A percentile compares a stretch with the other conserved stretches of the same genome.
These are phyloP conservation scores for Xylaria sp. DNA, from an alignment of 2,329 filamentous ascomycete species.

Conservation along the genomic window DNA sequence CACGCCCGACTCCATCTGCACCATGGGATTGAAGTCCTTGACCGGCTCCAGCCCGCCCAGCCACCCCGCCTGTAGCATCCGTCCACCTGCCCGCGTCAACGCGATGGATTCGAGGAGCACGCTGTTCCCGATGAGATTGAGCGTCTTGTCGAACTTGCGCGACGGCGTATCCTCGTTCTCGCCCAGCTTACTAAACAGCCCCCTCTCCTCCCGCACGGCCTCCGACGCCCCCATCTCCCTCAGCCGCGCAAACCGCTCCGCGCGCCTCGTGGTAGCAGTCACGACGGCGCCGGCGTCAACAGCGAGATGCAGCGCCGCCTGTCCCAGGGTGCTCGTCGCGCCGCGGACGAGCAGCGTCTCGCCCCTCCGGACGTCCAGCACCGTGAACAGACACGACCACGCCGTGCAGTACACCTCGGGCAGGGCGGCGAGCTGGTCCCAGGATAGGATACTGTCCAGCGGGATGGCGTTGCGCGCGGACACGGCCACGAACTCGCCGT, in stretches of 20 bases:
- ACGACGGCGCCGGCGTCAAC: constrained; percentile 44
- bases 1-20: constrained; percentile 52
- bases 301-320: constrained; percentile 43
- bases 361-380: constrained; percentile 43
- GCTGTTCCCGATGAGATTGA: constrained; percentile 48
- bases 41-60: constrained; percentile 49
- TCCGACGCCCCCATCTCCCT: constrained; percentile 20
- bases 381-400: constrained; percentile 47
- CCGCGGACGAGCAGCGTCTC: constrained; percentile 48
- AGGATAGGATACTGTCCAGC: constrained; percentile 40
- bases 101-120: constrained; percentile 46
- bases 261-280: constrained; percentile 46
- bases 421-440: constrained; percentile 48
- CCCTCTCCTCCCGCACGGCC: constrained; percentile 11
- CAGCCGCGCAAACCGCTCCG: constrained; percentile 32
- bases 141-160: constrained; percentile 44
- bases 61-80: constrained; percentile 47
- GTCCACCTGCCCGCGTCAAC: constrained; percentile 43
- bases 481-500: constrained; percentile 46
- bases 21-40: constrained; percentile 48
- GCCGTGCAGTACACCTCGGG: constrained; percentile 49
- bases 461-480: constrained; percentile 43
- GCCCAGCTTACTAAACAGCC: not conserved
- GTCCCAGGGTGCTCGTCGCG: constrained; percentile 48
- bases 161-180: not conserved